These are phyloP conservation scores for Lasiosphaeriaceae sp. DNA, from an alignment of 495 filamentous ascomycete species.

Conservation along the genomic window DNA sequence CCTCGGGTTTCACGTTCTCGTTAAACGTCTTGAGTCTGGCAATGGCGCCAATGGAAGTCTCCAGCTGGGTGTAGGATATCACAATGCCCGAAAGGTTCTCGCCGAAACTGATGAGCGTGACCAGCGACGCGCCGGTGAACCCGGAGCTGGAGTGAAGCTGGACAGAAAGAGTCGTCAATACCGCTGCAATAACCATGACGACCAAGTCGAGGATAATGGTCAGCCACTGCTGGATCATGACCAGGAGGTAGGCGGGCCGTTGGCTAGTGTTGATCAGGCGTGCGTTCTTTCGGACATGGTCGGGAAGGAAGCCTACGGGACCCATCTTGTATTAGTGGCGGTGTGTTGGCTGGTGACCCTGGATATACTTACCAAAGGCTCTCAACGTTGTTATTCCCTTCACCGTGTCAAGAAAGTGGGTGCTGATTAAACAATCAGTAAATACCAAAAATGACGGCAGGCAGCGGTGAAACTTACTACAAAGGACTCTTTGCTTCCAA, in stretches of 20 bases:
- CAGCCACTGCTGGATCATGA: constrained; percentile 47
- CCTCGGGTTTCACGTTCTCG: background rate
- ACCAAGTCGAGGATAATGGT: constrained; percentile 40
- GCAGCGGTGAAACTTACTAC: background rate
- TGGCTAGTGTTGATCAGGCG: constrained; percentile 46
- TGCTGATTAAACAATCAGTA: constrained; percentile 6
- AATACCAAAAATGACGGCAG: background rate
- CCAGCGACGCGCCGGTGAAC: constrained; percentile 25
- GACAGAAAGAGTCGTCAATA: constrained; percentile 19
- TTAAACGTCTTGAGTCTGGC: constrained; percentile 35
- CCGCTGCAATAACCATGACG: constrained; percentile 31
- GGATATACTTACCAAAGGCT: constrained; percentile 36
- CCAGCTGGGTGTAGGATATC: constrained; percentile 36
- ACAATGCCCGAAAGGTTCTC: background rate
- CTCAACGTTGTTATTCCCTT: constrained; percentile 42
- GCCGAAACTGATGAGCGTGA: constrained; percentile 8
- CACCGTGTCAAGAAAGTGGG: constrained; percentile 37
- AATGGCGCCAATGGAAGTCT: constrained; percentile 46
- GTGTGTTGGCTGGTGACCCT: no score
- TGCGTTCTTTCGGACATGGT: constrained; percentile 39
- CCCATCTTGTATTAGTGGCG: no score
- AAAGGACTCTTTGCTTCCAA: no score
- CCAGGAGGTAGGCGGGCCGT: constrained; percentile 41
- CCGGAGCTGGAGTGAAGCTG: background rate
- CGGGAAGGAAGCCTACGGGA: no score